These are phyloP conservation scores for Yamadazyma dushanensis DNA, from an alignment of 1,139 yeast species.

Conservation along the genomic window DNA sequence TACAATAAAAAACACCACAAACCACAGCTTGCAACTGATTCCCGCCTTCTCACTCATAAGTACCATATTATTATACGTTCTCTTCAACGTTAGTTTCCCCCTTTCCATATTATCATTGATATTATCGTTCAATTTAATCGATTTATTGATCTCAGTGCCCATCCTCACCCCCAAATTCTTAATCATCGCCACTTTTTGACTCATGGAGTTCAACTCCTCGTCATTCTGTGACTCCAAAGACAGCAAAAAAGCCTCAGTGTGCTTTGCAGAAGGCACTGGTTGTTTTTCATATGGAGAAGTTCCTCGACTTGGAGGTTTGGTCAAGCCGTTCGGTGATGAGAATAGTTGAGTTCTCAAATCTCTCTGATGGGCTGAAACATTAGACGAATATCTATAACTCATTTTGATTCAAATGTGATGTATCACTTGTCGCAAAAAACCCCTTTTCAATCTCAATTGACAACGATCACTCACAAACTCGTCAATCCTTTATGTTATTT, in stretches of 20 bases:
- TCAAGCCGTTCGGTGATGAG: conserved; percentile 26
- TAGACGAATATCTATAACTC: conserved; percentile 37
- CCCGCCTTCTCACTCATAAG: conserved; percentile 83
- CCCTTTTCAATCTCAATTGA: neutral
- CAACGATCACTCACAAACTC: no score
- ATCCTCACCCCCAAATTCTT: conserved; percentile 71
- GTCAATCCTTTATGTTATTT: no score
- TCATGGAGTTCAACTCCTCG: conserved; percentile 70
- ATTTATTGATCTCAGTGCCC: conserved; percentile 83
- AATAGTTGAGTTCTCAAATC: conserved; percentile 50
- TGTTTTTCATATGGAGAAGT: conserved; percentile 52
- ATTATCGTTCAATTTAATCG: conserved; percentile 60
- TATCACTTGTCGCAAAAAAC: neutral
- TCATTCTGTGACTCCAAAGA: conserved; percentile 84
- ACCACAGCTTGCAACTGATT: conserved; percentile 79
- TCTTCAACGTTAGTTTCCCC: conserved; percentile 52
- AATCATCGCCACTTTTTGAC: conserved; percentile 66
- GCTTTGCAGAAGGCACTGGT: conserved; percentile 37
- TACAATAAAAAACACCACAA: conserved; percentile 61
- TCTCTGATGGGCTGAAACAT: conserved; percentile 44
- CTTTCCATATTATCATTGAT: conserved; percentile 48
- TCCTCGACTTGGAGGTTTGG: conserved; percentile 37
- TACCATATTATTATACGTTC: conserved; percentile 73
- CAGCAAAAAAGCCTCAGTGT: conserved; percentile 58
- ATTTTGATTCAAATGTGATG: conserved; percentile 11